A percentile compares a stretch with the other conserved stretches of the same genome.
Conservation (phyloP, 2,329 filamentous ascomycete genomes). For the Sporothrix protearum region DNA sequence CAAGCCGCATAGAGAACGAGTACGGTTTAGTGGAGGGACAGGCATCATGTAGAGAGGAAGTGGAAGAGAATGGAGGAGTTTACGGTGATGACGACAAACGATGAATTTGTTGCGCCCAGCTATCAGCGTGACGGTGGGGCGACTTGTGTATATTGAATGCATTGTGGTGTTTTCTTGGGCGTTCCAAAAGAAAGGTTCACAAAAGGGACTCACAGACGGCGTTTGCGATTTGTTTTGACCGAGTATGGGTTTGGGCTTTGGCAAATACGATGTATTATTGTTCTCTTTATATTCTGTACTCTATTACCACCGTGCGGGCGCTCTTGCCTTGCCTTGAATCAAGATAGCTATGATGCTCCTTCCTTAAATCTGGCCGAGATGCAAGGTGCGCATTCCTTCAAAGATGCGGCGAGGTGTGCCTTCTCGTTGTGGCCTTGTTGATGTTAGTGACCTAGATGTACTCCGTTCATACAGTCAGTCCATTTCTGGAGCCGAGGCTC, state of each 20-base stretch:
- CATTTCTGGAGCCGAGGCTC: not conserved
- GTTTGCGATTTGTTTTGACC: conserved; percentile 19
- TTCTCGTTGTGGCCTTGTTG: not conserved
- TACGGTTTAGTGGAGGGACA: not conserved
- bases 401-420: not conserved
- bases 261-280: conserved; percentile 13
- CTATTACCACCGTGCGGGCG: not conserved
- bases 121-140: not conserved
- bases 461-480: not conserved
- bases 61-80: not conserved
- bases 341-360: not conserved
- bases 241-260: conserved; percentile 2
- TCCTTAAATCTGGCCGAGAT: not conserved
- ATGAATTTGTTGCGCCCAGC: not conserved
- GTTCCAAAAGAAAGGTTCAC: conserved; percentile 9
- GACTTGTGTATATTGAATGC: conserved; percentile 17
- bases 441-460: not conserved
- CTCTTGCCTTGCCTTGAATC: not conserved
- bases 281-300: not conserved
- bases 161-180: conserved; percentile 17
- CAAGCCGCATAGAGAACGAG: not conserved
- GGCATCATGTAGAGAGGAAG: not conserved
- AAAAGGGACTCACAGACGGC: conserved; percentile 18
- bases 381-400: not conserved
- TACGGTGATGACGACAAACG: not conserved